These are phyloP conservation scores for Fusarium scirpi DNA, from an alignment of 2,329 filamentous ascomycete species.

Conservation along the genomic window DNA sequence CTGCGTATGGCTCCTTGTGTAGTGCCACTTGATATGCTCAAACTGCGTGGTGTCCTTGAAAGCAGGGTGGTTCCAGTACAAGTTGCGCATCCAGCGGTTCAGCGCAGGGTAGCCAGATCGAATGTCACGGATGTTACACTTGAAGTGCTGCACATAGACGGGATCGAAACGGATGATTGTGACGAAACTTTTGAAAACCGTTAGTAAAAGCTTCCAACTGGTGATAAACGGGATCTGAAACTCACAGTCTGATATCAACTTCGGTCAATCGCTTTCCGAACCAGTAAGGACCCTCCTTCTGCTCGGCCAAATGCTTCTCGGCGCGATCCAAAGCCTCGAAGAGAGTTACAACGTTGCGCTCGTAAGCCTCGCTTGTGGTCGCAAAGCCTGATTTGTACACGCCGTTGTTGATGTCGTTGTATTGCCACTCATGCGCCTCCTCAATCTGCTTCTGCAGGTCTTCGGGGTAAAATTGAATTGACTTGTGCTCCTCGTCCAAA, in stretches of 20 bases:
- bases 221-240: slow-evolving; percentile 17
- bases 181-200: slow-evolving; percentile 62
- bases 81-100: slow-evolving; percentile 82
- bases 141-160: slow-evolving; percentile 90
- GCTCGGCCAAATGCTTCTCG: slow-evolving; percentile 73
- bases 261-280: slow-evolving; percentile 83
- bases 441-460: slow-evolving; percentile 77
- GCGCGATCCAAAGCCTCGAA: slow-evolving; percentile 83
- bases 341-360: slow-evolving; percentile 75
- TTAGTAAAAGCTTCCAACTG: slow-evolving; percentile 15
- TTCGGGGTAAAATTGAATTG: slow-evolving; percentile 75
- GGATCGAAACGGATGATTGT: slow-evolving; percentile 80
- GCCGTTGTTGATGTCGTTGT: slow-evolving; percentile 78
- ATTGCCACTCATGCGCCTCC: slow-evolving; percentile 82
- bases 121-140: slow-evolving; percentile 88
- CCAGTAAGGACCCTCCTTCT: slow-evolving; percentile 72
- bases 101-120: slow-evolving; percentile 83
- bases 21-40: slow-evolving; percentile 90
- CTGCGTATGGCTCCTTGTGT: slow-evolving; percentile 71
- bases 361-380: slow-evolving; percentile 84
- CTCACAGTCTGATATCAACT: slow-evolving; percentile 79
- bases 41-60: slow-evolving; percentile 90
- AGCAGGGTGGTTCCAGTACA: slow-evolving; percentile 86
- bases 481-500: slow-evolving; percentile 68
- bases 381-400: slow-evolving; percentile 86